Conservation (phyloP, 1,284 basidiomycete genomes). For the Mycocalia duriaeana region DNA sequence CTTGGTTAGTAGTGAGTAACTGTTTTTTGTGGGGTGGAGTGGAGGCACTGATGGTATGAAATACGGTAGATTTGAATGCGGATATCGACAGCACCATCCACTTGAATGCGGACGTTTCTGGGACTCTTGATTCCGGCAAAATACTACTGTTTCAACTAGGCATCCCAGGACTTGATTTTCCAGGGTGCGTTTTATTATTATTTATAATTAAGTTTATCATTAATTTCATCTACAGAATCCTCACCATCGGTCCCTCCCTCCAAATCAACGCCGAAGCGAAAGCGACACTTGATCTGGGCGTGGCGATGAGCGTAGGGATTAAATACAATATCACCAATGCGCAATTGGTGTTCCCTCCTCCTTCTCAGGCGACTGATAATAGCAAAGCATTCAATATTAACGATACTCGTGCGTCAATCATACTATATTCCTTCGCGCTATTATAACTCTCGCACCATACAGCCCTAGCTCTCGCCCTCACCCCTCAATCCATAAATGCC, state of each 20-base stretch:
- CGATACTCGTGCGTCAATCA: constrained; percentile 34
- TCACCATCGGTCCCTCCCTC: constrained; percentile 37
- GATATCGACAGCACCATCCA: constrained; percentile 18
- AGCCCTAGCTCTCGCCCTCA: constrained; percentile 39
- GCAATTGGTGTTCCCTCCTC: constrained; percentile 40
- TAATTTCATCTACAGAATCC: constrained; percentile 27
- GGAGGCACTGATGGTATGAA: not conserved
- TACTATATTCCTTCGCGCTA: not conserved
- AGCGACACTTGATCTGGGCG: constrained; percentile 30
- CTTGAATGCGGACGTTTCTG: constrained; percentile 16
- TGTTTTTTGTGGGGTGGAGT: not conserved
- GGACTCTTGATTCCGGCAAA: constrained; percentile 22
- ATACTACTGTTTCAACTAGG: constrained; percentile 30
- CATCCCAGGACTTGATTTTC: constrained; percentile 36
- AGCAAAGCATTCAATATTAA: constrained; percentile 27
- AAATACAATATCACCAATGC: constrained; percentile 32
- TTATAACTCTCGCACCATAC: not conserved
- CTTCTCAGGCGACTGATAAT: constrained; percentile 8
- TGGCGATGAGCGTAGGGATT: constrained; percentile 35
- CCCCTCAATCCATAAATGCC: constrained; percentile 32
- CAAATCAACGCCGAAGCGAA: constrained; percentile 29
- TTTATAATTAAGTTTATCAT: not conserved
- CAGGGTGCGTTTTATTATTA: constrained; percentile 25
- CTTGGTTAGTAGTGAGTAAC: constrained; percentile 22
- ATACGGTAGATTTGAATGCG: constrained; percentile 13